Conservation (phyloP, 2,329 filamentous ascomycete species). For the Stagonosporopsis chrysanthemi region DNA sequence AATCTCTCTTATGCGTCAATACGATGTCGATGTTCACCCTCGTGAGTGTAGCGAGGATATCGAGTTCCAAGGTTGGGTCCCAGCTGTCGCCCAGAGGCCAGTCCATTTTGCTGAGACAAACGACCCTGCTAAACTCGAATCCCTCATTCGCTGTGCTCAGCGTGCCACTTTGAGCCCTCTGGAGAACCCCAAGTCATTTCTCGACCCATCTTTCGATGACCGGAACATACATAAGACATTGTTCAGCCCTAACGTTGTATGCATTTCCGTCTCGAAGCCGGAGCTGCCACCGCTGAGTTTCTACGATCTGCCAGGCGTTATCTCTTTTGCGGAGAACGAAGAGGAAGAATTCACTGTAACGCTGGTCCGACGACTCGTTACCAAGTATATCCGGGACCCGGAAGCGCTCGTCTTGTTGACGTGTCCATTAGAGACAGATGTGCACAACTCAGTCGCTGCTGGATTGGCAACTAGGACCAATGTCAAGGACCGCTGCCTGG, state of each 20-base stretch:
- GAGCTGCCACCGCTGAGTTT: slow-evolving; percentile 78
- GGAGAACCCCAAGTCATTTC: slow-evolving; percentile 55
- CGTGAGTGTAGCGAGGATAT: slow-evolving; percentile 32
- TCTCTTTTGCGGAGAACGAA: slow-evolving; percentile 68
- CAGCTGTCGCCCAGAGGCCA: slow-evolving; percentile 49
- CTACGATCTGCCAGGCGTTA: slow-evolving; percentile 85
- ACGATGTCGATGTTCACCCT: slow-evolving; percentile 59
- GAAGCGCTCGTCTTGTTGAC: slow-evolving; percentile 80
- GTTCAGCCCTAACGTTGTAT: slow-evolving; percentile 84
- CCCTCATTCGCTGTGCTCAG: slow-evolving; percentile 76
- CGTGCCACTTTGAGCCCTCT: slow-evolving; percentile 76
- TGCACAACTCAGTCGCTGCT: slow-evolving; percentile 76
- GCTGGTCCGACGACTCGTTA: slow-evolving; percentile 75
- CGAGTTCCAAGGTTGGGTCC: slow-evolving; percentile 72
- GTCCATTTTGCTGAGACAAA: slow-evolving; percentile 70
- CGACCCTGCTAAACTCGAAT: slow-evolving; percentile 69
- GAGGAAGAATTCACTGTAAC: slow-evolving; percentile 63
- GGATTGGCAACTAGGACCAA: slow-evolving; percentile 55
- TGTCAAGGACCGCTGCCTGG: slow-evolving; percentile 55
- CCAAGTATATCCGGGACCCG: slow-evolving; percentile 71
- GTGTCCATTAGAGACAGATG: slow-evolving; percentile 78
- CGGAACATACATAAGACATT: slow-evolving; percentile 59
- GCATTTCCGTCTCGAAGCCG: slow-evolving; percentile 76
- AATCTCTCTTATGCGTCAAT: slow-evolving; percentile 72
- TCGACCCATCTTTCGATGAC: slow-evolving; percentile 23